phyloP scores from a whole-genome alignment of 2,329 filamentous ascomycete genomes.

The Zopfia rhizophila region DNA sequence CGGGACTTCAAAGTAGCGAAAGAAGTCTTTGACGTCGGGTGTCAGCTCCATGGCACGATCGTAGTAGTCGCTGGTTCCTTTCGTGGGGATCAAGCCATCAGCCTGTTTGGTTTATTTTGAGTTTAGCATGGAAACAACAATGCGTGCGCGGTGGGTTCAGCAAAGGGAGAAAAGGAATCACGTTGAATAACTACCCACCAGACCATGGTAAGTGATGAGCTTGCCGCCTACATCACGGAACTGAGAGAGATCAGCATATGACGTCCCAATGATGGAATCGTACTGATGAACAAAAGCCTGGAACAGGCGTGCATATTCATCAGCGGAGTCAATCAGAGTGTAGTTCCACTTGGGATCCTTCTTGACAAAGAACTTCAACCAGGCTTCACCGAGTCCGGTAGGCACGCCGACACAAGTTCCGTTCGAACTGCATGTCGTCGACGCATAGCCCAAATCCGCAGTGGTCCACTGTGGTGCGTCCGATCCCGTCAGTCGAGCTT shows the following conservation, averaged over 20 bases:
- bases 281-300: slow-evolving; percentile 41
- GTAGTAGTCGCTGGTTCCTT: slow-evolving; percentile 7
- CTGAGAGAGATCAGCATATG: slow-evolving; percentile 48
- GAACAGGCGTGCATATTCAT: too few species aligned
- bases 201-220: slow-evolving; percentile 57
- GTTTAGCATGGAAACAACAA: too few species aligned
- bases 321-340: too few species aligned
- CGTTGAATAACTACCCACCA: too few species aligned
- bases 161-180: too few species aligned
- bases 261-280: slow-evolving; percentile 48
- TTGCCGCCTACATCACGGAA: slow-evolving; percentile 54
- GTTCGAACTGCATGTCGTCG: slow-evolving; percentile 20
- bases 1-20: slow-evolving; percentile 15
- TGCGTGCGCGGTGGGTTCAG: too few species aligned
- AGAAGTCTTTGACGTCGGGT: slow-evolving; percentile 9
- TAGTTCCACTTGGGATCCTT: slow-evolving; percentile 18
- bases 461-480: slow-evolving; percentile 3
- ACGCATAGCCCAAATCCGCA: slow-evolving; percentile 16
- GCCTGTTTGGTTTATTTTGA: too few species aligned
- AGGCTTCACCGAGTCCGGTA: slow-evolving; percentile 17
- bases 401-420: slow-evolving; percentile 22
- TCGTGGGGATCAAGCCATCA: slow-evolving; percentile 17
- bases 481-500: slow-evolving; percentile 19
- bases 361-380: slow-evolving; percentile 25
- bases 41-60: neutral